A percentile compares a stretch with the other conserved stretches of the same genome.
Evolutionary conservation across 441 rosid species (phyloP).

Genomic region (Pelargonium myrrhifolium): DNA sequence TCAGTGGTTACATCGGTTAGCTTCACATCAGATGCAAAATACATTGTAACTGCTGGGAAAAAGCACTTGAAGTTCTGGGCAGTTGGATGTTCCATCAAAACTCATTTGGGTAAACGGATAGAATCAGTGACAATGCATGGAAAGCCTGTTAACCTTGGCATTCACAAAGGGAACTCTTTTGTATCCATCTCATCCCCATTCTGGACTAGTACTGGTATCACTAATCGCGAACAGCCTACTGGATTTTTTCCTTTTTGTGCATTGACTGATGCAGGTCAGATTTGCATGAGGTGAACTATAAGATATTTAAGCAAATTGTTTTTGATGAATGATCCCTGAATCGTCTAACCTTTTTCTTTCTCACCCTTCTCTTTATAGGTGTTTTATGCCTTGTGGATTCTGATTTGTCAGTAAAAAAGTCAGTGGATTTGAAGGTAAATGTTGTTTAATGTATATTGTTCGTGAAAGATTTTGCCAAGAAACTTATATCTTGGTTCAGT

Average conservation of each 20-base stretch:
- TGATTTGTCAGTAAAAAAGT: slow-evolving; percentile 41
- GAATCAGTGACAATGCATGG: slow-evolving; percentile 38
- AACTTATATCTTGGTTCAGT: slow-evolving; percentile 1
- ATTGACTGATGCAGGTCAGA: slow-evolving; percentile 62
- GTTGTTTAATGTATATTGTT: slow-evolving; percentile 13
- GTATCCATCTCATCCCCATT: slow-evolving; percentile 48
- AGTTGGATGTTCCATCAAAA: slow-evolving; percentile 46
- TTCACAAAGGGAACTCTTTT: slow-evolving; percentile 60
- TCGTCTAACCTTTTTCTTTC: slow-evolving; percentile 14
- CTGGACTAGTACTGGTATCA: slow-evolving; percentile 20
- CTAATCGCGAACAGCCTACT: slow-evolving; percentile 26
- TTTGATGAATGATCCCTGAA: slow-evolving; percentile 16
- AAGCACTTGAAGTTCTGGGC: slow-evolving; percentile 77
- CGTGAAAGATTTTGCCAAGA: slow-evolving; percentile 5
- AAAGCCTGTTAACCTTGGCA: slow-evolving; percentile 50
- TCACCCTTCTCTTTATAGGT: slow-evolving; percentile 36
- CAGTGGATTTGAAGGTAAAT: slow-evolving; percentile 58
- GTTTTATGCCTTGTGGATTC: slow-evolving; percentile 48
- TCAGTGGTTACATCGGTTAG: slow-evolving; percentile 54
- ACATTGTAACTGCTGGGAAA: slow-evolving; percentile 67
- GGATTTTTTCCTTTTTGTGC: slow-evolving; percentile 41
- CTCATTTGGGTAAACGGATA: slow-evolving; percentile 39
- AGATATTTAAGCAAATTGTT: slow-evolving; percentile 19
- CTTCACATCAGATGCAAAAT: slow-evolving; percentile 60
- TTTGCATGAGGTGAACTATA: slow-evolving; percentile 16